phyloP scores from a whole-genome alignment of 2,329 filamentous ascomycete genomes.

The Hymenotorrendiella dingleyae region DNA sequence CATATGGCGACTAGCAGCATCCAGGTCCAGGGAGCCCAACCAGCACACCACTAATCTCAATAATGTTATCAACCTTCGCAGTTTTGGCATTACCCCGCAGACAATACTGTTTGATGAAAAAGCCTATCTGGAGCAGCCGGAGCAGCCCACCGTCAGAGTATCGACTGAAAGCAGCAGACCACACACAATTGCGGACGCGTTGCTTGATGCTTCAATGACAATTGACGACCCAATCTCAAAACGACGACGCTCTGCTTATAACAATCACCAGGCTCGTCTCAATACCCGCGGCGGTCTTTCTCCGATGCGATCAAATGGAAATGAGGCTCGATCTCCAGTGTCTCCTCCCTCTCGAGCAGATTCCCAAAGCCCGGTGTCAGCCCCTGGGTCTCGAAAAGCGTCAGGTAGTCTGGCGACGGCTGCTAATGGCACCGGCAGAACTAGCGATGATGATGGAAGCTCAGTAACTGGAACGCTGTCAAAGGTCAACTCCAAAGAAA shows the following conservation, averaged over 20 bases:
- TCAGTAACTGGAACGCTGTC: slow-evolving; percentile 26
- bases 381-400: slow-evolving; percentile 13
- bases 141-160: slow-evolving; percentile 31
- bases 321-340: slow-evolving; percentile 17
- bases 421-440: slow-evolving; percentile 14
- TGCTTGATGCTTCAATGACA: slow-evolving; percentile 86
- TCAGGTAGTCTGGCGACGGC: slow-evolving; percentile 9
- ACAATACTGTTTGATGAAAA: slow-evolving; percentile 90
- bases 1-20: slow-evolving; percentile 77
- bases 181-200: slow-evolving; percentile 82
- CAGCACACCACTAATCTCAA: slow-evolving; percentile 45
- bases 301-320: slow-evolving; percentile 13
- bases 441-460: slow-evolving; percentile 29
- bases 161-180: slow-evolving; percentile 31
- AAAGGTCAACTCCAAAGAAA: slow-evolving; percentile 25
- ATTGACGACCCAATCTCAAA: slow-evolving; percentile 63
- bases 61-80: slow-evolving; percentile 67
- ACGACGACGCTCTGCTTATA: slow-evolving; percentile 46
- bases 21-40: slow-evolving; percentile 40
- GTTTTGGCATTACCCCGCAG: slow-evolving; percentile 72
- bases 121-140: slow-evolving; percentile 43
- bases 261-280: slow-evolving; percentile 43
- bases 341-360: slow-evolving; percentile 22
- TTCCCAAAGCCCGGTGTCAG: slow-evolving; percentile 6
- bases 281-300: slow-evolving; percentile 26